Conservation (phyloP, 345 rosid genomes). For the Viola odorata region DNA sequence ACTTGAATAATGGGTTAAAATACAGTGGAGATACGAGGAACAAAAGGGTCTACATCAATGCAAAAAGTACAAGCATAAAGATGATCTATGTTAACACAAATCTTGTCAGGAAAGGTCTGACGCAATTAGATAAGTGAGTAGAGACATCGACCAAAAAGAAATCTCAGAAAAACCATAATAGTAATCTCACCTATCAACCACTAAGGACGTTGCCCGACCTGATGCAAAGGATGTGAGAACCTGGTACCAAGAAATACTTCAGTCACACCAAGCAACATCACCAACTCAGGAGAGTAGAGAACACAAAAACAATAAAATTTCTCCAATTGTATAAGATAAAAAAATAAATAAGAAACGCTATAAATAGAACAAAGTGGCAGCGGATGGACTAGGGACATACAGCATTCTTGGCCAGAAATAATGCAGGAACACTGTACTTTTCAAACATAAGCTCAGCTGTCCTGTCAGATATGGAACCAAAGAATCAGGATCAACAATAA, state of each 20-base stretch:
- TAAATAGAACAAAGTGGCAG: slow-evolving; percentile 1
- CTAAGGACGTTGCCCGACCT: slow-evolving; percentile 97
- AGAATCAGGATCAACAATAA: slow-evolving; percentile 5
- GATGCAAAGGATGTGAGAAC: slow-evolving; percentile 97
- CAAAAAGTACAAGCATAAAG: not conserved
- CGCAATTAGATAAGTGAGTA: too few species aligned
- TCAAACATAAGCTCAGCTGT: slow-evolving; percentile 95
- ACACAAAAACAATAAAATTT: not conserved
- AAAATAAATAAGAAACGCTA: not conserved
- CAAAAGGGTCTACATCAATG: not conserved
- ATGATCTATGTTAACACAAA: too few species aligned
- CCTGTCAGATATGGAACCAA: slow-evolving; percentile 44
- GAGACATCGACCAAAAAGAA: not conserved
- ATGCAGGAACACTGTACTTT: slow-evolving; percentile 90
- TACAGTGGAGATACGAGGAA: not conserved
- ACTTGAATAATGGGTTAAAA: not conserved
- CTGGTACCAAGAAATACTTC: slow-evolving; percentile 35
- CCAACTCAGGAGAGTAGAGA: not conserved
- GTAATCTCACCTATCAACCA: slow-evolving; percentile 71
- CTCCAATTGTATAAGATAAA: not conserved
- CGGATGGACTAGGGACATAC: slow-evolving; percentile 40
- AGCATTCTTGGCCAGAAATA: slow-evolving; percentile 97
- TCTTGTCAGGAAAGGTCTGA: too few species aligned
- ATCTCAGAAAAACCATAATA: not conserved
- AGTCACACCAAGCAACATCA: slow-evolving; percentile 10